These are phyloP conservation scores for Gyrodon lividus DNA, from an alignment of 768 basidiomycete species.

Conservation along the genomic window DNA sequence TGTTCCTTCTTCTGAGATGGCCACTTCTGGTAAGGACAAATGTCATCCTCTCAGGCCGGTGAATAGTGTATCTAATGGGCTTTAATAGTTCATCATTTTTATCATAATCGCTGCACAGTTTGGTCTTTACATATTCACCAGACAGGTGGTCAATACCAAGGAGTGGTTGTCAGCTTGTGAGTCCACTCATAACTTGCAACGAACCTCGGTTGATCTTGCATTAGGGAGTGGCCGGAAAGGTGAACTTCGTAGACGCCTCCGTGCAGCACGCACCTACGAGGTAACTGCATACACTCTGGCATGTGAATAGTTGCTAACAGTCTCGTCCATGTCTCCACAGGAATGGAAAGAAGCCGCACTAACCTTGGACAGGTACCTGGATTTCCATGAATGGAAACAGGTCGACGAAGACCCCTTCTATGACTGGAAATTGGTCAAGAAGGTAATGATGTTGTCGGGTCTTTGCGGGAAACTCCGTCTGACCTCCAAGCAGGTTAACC, in stretches of 20 bases:
- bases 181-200: constrained; percentile 8
- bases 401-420: constrained; percentile 87
- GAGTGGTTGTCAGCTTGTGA: constrained; percentile 91
- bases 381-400: constrained; percentile 89
- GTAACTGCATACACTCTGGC: constrained; percentile 34
- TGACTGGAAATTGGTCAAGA: constrained; percentile 84
- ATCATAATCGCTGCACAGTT: constrained; percentile 83
- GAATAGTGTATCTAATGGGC: not conserved
- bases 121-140: constrained; percentile 78
- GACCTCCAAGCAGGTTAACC: constrained; percentile 53
- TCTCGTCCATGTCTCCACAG: constrained; percentile 28
- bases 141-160: constrained; percentile 92
- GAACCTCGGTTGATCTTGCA: constrained; percentile 1
- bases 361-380: constrained; percentile 75
- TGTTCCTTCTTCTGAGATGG: constrained; percentile 82
- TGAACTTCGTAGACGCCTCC: constrained; percentile 66
- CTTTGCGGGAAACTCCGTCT: not conserved
- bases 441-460: constrained; percentile 40
- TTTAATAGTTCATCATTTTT: constrained; percentile 73
- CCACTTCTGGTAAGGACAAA: constrained; percentile 66
- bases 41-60: not conserved
- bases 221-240: constrained; percentile 87
- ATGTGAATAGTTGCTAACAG: not conserved
- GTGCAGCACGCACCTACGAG: constrained; percentile 73
- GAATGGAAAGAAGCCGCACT: constrained; percentile 89